Evolutionary conservation across 345 rosid genomes (phyloP), one percentile per base, ranked within the genome.

Genomic region (Linum lewisii): DNA sequence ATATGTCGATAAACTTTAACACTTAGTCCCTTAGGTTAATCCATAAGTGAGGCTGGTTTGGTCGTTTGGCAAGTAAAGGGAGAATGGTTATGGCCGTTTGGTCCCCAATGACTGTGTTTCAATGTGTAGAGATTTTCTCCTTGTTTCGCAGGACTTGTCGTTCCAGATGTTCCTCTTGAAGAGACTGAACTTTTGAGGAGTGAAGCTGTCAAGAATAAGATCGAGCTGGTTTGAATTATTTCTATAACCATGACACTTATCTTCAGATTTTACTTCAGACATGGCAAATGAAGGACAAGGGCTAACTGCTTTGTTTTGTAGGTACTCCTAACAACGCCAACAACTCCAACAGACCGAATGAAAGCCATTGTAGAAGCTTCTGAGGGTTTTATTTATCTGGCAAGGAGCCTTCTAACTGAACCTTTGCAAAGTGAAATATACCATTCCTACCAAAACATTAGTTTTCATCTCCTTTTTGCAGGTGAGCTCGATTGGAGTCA

Each of bases 401-500:
- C 89, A 77, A 79, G 84, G 75, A 65, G 25, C 32, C 63, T 22
- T 32, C 29, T 32, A 42, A 42, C 47, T 42, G 47, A 10, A 4
- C 2, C 47, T 42, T 42, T 16, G 47, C 47, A 11, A 42, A 1
- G 13, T 11, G 18, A 11, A 11, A 42, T 42, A 11, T 34, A 34
- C 18, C 14, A 11, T 42, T 16, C 47, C 47, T 42, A 42, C 34
- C 5, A 29, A 29, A 42, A 11, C 47, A 11, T 16, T 11, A 11
- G 15, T 15, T 42, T 15, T 42, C 47, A 11, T 0, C 47, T 42
- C 14, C 18, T 42, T 42, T 38, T 69, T 42, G 29, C 66, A 93
- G 99, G 94, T 85, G 20, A 93, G 99, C 59, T 79, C 97, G 21
- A 22, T 78, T n/a, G 99, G 97, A 62, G 99, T 89, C 62, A 89